Percentiles rank a stretch among this genome's conserved stretches.
phyloP scores from a whole-genome alignment of 2,329 filamentous ascomycete genomes.

The Phoma herbarum region DNA sequence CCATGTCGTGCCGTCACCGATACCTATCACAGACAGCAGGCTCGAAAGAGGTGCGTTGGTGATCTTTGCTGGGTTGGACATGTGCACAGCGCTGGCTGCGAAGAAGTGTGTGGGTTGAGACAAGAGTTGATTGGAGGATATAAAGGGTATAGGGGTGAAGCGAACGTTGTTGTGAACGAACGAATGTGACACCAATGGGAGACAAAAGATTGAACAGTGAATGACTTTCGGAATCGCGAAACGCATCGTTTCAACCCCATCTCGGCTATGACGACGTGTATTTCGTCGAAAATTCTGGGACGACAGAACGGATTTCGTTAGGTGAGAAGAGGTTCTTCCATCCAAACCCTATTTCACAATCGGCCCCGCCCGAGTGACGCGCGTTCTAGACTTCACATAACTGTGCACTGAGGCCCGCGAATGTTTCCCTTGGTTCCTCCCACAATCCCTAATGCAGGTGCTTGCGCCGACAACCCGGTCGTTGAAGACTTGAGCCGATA shows the following conservation, averaged over 20 bases:
- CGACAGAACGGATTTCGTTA: too few relatives aligned
- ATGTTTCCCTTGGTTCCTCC: slow-evolving; percentile 2
- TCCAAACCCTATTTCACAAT: neutral
- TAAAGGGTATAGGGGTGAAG: neutral
- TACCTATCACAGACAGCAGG: neutral
- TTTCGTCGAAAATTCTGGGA: too few relatives aligned
- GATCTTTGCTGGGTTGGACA: neutral
- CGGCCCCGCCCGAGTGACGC: neutral
- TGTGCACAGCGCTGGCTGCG: neutral
- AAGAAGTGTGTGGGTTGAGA: too few relatives aligned
- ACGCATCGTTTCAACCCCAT: neutral
- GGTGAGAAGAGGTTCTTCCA: too few relatives aligned
- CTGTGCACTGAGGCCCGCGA: slow-evolving; percentile 12
- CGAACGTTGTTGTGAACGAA: neutral
- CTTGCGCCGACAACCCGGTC: neutral
- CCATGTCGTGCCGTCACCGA: slow-evolving; percentile 5
- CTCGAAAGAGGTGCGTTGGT: neutral
- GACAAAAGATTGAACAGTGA: neutral
- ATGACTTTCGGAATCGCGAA: neutral
- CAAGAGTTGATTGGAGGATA: neutral
- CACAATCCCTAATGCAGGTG: neutral
- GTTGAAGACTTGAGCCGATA: neutral
- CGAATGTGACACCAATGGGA: neutral
- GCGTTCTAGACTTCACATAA: slow-evolving; percentile 5
- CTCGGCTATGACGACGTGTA: neutral